Base-by-base conservation (phyloP, 495 filamentous ascomycete genomes). In the Coniosporium apollinis region DNA sequence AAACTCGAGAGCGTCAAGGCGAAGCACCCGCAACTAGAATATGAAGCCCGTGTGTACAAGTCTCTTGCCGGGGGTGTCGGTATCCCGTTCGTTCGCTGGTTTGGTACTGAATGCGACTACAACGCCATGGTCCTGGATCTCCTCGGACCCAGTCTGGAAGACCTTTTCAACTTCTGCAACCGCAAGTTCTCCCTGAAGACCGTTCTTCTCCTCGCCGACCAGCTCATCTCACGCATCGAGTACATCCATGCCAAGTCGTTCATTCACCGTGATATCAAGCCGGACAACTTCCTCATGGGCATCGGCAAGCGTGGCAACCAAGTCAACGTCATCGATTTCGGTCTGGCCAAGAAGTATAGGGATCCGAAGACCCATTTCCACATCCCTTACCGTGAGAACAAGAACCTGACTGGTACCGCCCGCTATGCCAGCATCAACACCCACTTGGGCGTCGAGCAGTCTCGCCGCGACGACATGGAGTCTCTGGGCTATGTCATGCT, bases 151-250 rank as follows among this genome's bases (percentile, higher is more conserved):
- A 92, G 82, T 56, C 66, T 99, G 67, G 91, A 99, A 62, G 91
- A 99, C 56, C 68, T 99, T n/a, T 99, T 99, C 84, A 99, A 99
- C 73, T 99, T 99, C 60, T 99, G 91, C 76, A 99, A 96, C 73
- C 79, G 91, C 55, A 99, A 99, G 58, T 99, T 96, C 70, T 94
- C 89, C 7, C 64, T 99, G 45, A 99, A 99, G 79, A 99, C 91
- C n/a, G 91, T 99, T 26, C 65, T 99, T 11, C 75, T 99, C 7
- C 74, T 99, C 34, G 91, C 91, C 52, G 91, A 99, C 54, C 91
- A 99, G 65, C 74, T 99, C 59, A 96, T 97, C 53, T 96, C 89
- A 38, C 86, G 91, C 42, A 96, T 99, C 57, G 91, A 99, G 61
- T 99, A 99, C 66, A 99, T 99, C 52, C 91, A 99, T 56, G 91